phyloP scores from a whole-genome alignment of 108 stramenopile genomes.

The Pinguiococcus pyrenoidosus region DNA sequence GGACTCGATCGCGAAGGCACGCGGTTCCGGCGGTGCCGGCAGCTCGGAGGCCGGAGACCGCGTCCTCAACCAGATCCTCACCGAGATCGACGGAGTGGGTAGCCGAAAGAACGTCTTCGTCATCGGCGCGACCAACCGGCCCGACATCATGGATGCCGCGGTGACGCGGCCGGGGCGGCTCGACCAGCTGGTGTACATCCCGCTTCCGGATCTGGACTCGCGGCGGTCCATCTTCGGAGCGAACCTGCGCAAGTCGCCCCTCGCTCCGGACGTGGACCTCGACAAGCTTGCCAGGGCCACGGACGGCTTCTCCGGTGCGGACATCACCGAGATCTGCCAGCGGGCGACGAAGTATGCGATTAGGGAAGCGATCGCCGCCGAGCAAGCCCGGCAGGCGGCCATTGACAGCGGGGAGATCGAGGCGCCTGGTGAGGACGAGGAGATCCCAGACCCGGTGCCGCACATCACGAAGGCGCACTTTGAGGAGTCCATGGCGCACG shows the following conservation, averaged over 20 bases:
- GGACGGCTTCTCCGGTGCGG: constrained; percentile 87
- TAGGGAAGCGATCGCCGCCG: constrained; percentile 40
- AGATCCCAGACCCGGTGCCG: constrained; percentile 25
- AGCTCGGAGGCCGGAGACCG: constrained; percentile 93
- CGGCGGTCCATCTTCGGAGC: constrained; percentile 90
- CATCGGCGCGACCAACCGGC: constrained; percentile 97
- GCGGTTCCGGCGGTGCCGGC: constrained; percentile 72
- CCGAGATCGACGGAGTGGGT: constrained; percentile 95
- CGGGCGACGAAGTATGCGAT: constrained; percentile 87
- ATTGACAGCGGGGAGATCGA: constrained; percentile 3
- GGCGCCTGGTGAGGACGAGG: constrained; percentile 12
- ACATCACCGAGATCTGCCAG: constrained; percentile 92
- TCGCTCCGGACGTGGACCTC: constrained; percentile 59
- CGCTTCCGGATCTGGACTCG: constrained; percentile 76
- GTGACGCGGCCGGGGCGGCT: constrained; percentile 97
- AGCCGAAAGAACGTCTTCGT: constrained; percentile 95
- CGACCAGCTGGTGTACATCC: constrained; percentile 98
- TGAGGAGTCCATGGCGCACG: constrained; percentile 78
- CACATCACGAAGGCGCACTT: constrained; percentile 63
- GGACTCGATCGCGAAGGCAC: constrained; percentile 96
- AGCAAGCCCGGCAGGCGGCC: neutral
- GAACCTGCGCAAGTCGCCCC: constrained; percentile 77
- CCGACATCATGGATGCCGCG: constrained; percentile 94
- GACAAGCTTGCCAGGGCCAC: constrained; percentile 65
- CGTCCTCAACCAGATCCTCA: constrained; percentile 98